Base-by-base conservation (phyloP, 805 yeast genomes). In the Isabelozyma rhagii region DNA sequence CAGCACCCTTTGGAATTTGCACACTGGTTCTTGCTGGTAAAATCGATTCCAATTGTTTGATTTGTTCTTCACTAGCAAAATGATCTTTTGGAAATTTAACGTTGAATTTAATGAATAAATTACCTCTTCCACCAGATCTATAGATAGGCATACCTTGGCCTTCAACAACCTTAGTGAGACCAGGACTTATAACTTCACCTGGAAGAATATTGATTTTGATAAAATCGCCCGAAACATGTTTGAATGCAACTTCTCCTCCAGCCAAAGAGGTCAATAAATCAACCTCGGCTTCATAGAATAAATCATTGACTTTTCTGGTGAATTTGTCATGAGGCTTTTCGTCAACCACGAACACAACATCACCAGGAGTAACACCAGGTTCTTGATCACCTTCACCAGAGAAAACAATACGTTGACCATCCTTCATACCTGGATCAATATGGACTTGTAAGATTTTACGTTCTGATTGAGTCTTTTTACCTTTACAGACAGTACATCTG, bases 81-180 rank as follows among this genome's bases (percentile, higher is more conserved):
- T 85, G 79, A 47, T 78, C 71, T 47, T 67, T 66, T 56, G 99
- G 99, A 89, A 94, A 94, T 66, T 87, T 90, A 62, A 94, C 81
- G 56, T 83, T 84, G 74, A 94, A 94, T 66, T 88, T 85, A 59
- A 94, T 75, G 62, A 89, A 83, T 75, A 94, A 79, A 74, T 90
- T 83, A 72, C 99, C 99, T 62, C 69, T 78, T 55, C 91, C 89
- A 68, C 96, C 96, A 67, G 81, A 85, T 73, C 94, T 84, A 73
- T 79, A 85, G 57, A 93, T 76, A 58, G 99, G 99, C 99, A 94
- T 94, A 84, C 99, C 99, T 72, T 93, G 92, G 62, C 85, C 89
- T 59, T 87, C 90, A 55, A 94, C 75, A 48, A 90, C 90, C 74
- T 90, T 92, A 61, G 84, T 75, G 41, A 77, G 67, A 55, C 89